Evolutionary conservation across 495 filamentous ascomycete species (phyloP).

Genomic region (Aspergillus mulundensis): DNA sequence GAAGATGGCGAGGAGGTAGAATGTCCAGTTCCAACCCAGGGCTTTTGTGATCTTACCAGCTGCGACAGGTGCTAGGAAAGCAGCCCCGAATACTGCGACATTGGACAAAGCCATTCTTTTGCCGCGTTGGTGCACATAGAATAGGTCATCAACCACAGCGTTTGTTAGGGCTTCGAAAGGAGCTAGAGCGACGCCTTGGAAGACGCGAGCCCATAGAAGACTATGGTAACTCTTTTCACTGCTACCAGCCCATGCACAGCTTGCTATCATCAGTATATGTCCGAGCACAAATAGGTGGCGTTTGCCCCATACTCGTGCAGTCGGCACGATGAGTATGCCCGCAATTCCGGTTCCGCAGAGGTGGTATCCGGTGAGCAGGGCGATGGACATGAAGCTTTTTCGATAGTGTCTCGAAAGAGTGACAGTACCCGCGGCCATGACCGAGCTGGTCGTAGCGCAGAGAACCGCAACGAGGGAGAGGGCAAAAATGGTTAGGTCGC

Average conservation of each 20-base stretch:
- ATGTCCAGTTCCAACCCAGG: constrained; percentile 75
- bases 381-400: constrained; percentile 63
- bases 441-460: constrained; percentile 72
- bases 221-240: constrained; percentile 60
- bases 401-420: constrained; percentile 59
- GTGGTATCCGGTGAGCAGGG: constrained; percentile 82
- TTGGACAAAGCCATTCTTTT: constrained; percentile 89
- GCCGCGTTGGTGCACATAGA: constrained; percentile 76
- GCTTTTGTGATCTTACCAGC: constrained; percentile 78
- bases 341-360: constrained; percentile 78
- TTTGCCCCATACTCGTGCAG: constrained; percentile 89
- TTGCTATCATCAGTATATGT: constrained; percentile 64
- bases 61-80: constrained; percentile 86
- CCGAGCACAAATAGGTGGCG: constrained; percentile 83
- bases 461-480: constrained; percentile 78
- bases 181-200: constrained; percentile 71
- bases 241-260: constrained; percentile 75
- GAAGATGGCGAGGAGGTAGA: constrained; percentile 68
- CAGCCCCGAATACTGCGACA: constrained; percentile 83
- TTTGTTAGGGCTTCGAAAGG: constrained; percentile 77
- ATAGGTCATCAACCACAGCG: constrained; percentile 71
- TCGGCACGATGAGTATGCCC: constrained; percentile 78
- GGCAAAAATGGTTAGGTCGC: constrained; percentile 72
- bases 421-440: constrained; percentile 83
- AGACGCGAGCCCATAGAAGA: constrained; percentile 68